Conservation (phyloP, 1,284 basidiomycete genomes). For the Anthracocystis panici-leucophaei region DNA sequence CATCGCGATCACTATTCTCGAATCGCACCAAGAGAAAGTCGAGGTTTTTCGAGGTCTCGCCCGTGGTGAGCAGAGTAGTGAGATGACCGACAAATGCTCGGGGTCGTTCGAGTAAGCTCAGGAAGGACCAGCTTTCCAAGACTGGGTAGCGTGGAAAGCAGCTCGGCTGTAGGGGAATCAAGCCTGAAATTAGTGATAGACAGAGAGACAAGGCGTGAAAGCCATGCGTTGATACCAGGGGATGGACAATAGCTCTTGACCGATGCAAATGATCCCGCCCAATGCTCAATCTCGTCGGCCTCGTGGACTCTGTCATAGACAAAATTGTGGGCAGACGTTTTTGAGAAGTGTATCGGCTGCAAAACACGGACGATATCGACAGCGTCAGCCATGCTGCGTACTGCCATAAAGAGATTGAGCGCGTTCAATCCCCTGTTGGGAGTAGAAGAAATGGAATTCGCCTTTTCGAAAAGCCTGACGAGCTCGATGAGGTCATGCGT, state of each 20-base stretch:
- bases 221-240: too few species aligned
- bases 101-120: not conserved
- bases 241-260: too few species aligned
- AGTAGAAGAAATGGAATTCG: too few species aligned
- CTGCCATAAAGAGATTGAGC: not conserved
- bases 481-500: too few species aligned
- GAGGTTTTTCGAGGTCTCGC: not conserved
- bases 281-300: too few species aligned
- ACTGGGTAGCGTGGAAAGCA: not conserved
- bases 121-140: not conserved
- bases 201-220: too few species aligned
- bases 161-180: not conserved
- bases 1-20: too few species aligned
- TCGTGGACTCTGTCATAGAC: too few species aligned
- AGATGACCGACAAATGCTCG: not conserved
- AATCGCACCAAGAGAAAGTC: not conserved
- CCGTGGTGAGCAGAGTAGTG: not conserved
- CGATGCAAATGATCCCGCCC: too few species aligned
- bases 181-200: too few species aligned
- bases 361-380: not conserved
- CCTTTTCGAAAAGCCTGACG: too few species aligned
- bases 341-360: not conserved
- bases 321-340: too few species aligned
- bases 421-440: not conserved
- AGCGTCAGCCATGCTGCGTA: not conserved